Evolutionary conservation across 768 basidiomycete genomes (phyloP), one percentile per base, ranked within the genome.

Genomic region (Suillus occidentalis): DNA sequence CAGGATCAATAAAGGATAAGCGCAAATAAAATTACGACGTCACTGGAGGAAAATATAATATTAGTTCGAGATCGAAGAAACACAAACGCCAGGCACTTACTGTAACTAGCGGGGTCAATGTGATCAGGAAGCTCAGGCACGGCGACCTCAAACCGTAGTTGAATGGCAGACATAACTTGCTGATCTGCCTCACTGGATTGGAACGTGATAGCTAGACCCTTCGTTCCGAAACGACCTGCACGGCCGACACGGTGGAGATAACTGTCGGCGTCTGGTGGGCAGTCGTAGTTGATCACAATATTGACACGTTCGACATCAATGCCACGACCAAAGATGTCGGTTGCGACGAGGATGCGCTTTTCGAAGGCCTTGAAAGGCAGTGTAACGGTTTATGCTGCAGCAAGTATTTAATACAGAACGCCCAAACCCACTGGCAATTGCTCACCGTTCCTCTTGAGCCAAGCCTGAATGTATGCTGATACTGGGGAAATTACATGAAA

Each of bases 281-380:
- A 95, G 73, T 99, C 97, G 75, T 99, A 99, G 80, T 99, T 99
- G 82, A 99, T 87, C 59, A 99, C 97, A 64, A 99, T 98, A 80
- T 99, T 99, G 72, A 99, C 97, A 66, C 97, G 95, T 77, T 99
- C 97, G 28, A 99, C 97, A 81, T 99, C 97, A 68, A 99, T 99
- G 69, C 97, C 97, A 78, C 97, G 94, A 65, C 97, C 97, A 67
- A 99, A 99, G 69, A 99, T 99, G 77, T 99, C 97, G 25, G 97
- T 99, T 22, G 96, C 97, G 52, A 99, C 97, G n/a, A 99, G 85
- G 69, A 99, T 98, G 69, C 97, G 95, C 81, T 98, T 99, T 83
- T 99, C 97, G 70, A 99, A 99, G 18, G 94, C 93, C 81, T 99
- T 99, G 87, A 99, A 99, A 99, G 43, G 96, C 94, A 37, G 93